Evolutionary conservation across 2,329 filamentous ascomycete species (phyloP), one percentile per base, ranked within the genome.

Genomic region (Pseudogymnoascus sp.): DNA sequence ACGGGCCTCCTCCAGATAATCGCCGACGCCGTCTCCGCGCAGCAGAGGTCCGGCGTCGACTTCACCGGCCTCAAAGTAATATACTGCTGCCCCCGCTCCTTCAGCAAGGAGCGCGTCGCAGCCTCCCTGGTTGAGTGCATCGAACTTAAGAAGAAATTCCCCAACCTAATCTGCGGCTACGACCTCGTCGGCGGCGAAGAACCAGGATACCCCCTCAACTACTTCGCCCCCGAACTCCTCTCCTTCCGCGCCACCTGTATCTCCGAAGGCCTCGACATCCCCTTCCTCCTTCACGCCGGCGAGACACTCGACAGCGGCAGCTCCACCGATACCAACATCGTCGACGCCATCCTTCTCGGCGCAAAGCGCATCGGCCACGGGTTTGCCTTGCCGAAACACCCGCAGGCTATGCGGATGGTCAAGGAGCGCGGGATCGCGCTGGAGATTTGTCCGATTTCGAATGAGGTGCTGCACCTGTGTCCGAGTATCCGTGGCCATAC

Each of bases 361-460:
- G 79, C 87, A 1, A 87, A 85, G 74, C 84, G 89, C 12, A 88
- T 92, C 59, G 89, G 88, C 0, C 89, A 92, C 68, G 88, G 88
- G 0, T 91, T 88, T 67, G 84, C 88, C 0, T 75, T 91, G 3
- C 78, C 86, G 12, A 82, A 84, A 62, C 88, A 91, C 70, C 85
- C 85, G 0, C 75, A 82, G 38, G 75, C 91, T n/a, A 83, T 90
- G 74, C 76, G 85, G 65, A 75, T 81, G 59, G 89, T 90, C 81
- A 85, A 83, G 72, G 74, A 78, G 63, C 77, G 78, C n/a, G 78
- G 79, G 8, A 82, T 91, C 35, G 90, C 87, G 66, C 78, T 92
- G n/a, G 89, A 92, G 75, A 76, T 89, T 1, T 91, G 89, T 67
- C 89, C 88, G 0, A 90, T 91, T 59, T 91, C 87, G 0, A 92